Evolutionary conservation across 306 rosid species (phyloP).

Genomic region (Cicer arietinum): DNA sequence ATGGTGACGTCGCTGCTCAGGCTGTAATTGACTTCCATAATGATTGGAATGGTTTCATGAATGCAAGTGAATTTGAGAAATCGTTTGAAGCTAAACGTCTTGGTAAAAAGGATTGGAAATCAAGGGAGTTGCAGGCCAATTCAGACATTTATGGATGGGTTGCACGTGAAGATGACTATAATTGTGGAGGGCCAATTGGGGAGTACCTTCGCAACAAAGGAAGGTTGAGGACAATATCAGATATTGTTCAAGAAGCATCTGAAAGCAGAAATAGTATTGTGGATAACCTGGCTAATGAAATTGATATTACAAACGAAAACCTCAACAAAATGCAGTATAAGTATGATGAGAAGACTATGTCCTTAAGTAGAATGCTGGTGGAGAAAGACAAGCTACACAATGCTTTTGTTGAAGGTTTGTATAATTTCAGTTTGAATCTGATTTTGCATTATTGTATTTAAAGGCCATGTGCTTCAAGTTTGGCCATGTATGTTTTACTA

Average conservation of each 20-base stretch:
- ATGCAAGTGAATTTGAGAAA: conserved; percentile 76
- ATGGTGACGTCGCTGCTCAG: conserved; percentile 45
- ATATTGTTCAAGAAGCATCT: conserved; percentile 69
- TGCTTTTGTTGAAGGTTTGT: conserved; percentile 29
- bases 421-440: background rate
- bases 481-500: background rate
- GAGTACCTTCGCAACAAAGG: conserved; percentile 80
- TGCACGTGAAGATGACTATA: conserved; percentile 80
- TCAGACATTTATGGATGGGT: conserved; percentile 78
- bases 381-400: conserved; percentile 74
- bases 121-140: conserved; percentile 46
- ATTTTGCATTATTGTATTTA: background rate
- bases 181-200: conserved; percentile 68
- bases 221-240: conserved; percentile 74
- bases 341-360: conserved; percentile 65
- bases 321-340: conserved; percentile 63
- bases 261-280: conserved; percentile 60
- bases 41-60: conserved; percentile 82
- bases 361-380: conserved; percentile 73
- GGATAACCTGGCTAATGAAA: conserved; percentile 61
- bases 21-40: conserved; percentile 63
- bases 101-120: conserved; percentile 74
- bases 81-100: conserved; percentile 55
- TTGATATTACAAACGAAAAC: conserved; percentile 69
- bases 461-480: conserved; percentile 2